Conservation (phyloP, 2,329 filamentous ascomycete genomes). For the Lachnellula suecica region DNA sequence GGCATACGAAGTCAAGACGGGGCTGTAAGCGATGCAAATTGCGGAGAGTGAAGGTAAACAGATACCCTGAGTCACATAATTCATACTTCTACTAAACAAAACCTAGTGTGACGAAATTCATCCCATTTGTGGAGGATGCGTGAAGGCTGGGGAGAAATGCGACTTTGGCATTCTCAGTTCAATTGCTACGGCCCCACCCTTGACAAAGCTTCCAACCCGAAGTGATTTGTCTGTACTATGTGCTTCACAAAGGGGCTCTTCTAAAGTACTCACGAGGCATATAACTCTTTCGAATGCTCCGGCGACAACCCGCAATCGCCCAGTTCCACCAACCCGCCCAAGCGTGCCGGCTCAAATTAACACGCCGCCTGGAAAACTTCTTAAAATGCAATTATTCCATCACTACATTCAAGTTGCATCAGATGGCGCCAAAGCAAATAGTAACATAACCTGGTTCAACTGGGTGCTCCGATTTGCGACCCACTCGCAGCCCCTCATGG, state of each 20-base stretch:
- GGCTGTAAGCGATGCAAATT: slow-evolving; percentile 65
- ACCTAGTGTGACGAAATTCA: slow-evolving; percentile 62
- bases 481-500: slow-evolving; percentile 54
- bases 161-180: slow-evolving; percentile 51
- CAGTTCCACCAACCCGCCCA: slow-evolving; percentile 10
- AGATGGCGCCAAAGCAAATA: too few relatives aligned
- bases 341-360: slow-evolving; percentile 5
- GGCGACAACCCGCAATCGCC: slow-evolving; percentile 2
- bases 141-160: slow-evolving; percentile 61
- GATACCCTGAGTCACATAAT: too few relatives aligned
- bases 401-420: slow-evolving; percentile 60
- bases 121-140: slow-evolving; percentile 61
- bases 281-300: background rate
- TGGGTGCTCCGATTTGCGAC: slow-evolving; percentile 60
- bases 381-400: slow-evolving; percentile 62
- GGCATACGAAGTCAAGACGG: slow-evolving; percentile 66
- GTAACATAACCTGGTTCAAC: slow-evolving; percentile 57
- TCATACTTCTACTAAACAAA: background rate
- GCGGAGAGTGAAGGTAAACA: slow-evolving; percentile 64
- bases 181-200: background rate
- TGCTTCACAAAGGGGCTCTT: background rate
- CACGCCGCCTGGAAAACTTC: slow-evolving; percentile 23
- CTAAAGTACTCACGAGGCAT: background rate
- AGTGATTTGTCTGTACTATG: background rate
- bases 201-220: background rate